These are phyloP conservation scores for Microsporum canis DNA, from an alignment of 2,329 filamentous ascomycete genomes.

Conservation along the genomic window DNA sequence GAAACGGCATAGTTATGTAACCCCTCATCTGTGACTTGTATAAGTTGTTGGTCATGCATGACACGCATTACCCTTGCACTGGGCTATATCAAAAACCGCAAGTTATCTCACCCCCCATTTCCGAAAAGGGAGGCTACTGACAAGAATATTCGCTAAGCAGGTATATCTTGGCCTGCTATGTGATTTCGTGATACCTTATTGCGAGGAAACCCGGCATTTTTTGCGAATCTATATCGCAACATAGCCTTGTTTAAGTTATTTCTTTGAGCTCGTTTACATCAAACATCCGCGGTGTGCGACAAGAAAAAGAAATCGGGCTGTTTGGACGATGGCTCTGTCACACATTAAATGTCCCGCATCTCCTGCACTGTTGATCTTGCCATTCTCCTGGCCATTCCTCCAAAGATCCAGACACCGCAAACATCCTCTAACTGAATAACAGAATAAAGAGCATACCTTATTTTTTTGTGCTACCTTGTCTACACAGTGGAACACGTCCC, in stretches of 20 bases:
- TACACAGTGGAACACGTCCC: neutral
- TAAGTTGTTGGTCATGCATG: neutral
- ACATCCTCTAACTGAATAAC: neutral
- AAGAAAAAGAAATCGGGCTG: neutral
- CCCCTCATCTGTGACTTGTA: neutral
- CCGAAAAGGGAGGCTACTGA: neutral
- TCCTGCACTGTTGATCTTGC: neutral
- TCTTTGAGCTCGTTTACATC: neutral
- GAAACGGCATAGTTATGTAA: neutral
- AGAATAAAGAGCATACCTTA: neutral
- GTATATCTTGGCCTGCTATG: neutral
- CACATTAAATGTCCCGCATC: neutral
- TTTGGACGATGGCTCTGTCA: neutral
- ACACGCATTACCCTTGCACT: neutral
- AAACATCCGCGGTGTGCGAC: neutral
- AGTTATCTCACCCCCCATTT: neutral
- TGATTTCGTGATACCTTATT: neutral
- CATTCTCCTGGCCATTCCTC: neutral
- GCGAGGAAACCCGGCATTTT: neutral
- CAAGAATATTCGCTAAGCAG: neutral
- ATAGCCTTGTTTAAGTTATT: neutral
- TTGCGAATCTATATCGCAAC: neutral
- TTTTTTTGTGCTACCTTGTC: neutral
- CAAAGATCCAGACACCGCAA: neutral
- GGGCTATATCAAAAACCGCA: neutral